Percentiles rank a stretch among this genome's conserved stretches.
phyloP scores from a whole-genome alignment of 2,329 filamentous ascomycete species.

The Fusarium verticillioides region DNA sequence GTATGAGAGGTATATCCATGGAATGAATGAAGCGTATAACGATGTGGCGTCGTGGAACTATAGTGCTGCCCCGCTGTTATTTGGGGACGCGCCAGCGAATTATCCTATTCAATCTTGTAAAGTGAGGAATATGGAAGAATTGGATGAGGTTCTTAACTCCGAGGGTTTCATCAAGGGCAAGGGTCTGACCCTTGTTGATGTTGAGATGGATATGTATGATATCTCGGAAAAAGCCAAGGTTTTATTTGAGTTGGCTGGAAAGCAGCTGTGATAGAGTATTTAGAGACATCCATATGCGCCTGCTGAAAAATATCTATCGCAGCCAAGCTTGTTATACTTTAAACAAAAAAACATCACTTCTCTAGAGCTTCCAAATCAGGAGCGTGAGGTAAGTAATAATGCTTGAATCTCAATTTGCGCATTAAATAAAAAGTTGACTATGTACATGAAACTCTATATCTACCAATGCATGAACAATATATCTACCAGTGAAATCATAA shows the following conservation, averaged over 20 bases:
- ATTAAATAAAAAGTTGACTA: not conserved
- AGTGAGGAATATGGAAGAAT: not conserved
- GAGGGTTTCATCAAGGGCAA: not conserved
- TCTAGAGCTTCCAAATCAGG: not conserved
- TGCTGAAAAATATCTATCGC: not conserved
- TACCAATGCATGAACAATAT: not conserved
- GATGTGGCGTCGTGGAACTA: slow-evolving; percentile 20
- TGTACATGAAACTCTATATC: not conserved
- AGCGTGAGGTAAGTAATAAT: not conserved
- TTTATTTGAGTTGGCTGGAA: not conserved
- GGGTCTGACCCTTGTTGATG: slow-evolving; percentile 9
- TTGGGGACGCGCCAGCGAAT: not conserved
- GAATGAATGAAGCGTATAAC: slow-evolving; percentile 6
- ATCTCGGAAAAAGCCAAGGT: not conserved
- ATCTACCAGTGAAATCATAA: not conserved
- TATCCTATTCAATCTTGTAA: not conserved
- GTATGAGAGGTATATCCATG: slow-evolving; percentile 11
- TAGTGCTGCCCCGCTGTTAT: not conserved
- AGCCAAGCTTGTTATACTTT: too few relatives aligned
- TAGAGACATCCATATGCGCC: too few relatives aligned
- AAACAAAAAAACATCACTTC: not conserved
- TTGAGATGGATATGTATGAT: slow-evolving; percentile 12
- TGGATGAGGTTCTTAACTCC: not conserved
- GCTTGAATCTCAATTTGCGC: not conserved
- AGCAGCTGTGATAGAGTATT: not conserved